Base-by-base conservation (phyloP, 2,329 filamentous ascomycete species). In the Aspergillus alliaceus region DNA sequence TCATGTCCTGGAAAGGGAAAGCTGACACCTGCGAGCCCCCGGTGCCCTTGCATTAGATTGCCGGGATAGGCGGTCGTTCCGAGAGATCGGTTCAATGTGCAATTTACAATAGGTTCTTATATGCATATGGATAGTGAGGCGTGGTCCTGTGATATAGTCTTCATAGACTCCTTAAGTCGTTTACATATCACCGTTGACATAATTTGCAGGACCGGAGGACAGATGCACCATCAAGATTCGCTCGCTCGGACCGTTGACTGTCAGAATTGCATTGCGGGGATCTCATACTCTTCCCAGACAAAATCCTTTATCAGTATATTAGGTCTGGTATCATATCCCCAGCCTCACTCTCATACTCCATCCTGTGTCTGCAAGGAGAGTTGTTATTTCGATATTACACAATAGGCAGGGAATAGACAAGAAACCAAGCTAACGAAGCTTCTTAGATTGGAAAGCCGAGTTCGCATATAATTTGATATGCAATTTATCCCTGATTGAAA, bases 1-100 rank as follows among this genome's bases (percentile, higher is more conserved):
- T 18, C 24, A 27, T 31, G 29, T 34, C 31, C 31, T 34, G 11
- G 31, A 34, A 34, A 11, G 29, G 31, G 31, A 11, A 12, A 34
- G 27, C 6, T 34, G 31, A 12, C 31, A 34, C 47, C 49, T 56
- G n/a, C n/a, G n/a, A n/a, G n/a, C n/a, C n/a, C n/a, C n/a, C n/a
- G n/a, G n/a, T n/a, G n/a, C n/a, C n/a, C n/a, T n/a, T n/a, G 47
- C 54, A 55, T 55, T 55, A 55, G 53, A 24, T 31, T 47, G 39
- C 9, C 14, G 22, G 24, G 37, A 24, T 35, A 24, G 49, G 39
- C 50, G 47, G 54, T 27, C n/a, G 14, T n/a, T 27, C 40, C 8
- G 3, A n/a, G 15, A 37, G 4, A 4, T 12, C 11, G 34, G 37
- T 40, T 40, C 20, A n/a, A n/a, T n/a, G n/a, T n/a, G n/a, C n/a